phyloP scores from a whole-genome alignment of 306 rosid genomes.

The Glycyrrhiza uralensis region DNA sequence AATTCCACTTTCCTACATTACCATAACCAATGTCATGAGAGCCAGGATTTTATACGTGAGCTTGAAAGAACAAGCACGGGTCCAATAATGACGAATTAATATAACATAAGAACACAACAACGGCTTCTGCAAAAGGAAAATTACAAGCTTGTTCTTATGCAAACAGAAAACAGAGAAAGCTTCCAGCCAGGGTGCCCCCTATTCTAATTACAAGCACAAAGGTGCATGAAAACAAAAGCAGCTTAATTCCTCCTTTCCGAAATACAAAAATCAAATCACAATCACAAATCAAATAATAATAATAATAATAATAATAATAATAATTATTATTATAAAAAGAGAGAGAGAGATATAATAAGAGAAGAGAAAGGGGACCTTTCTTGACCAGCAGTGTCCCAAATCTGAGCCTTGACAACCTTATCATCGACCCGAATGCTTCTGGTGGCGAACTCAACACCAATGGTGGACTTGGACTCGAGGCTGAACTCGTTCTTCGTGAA shows the following conservation, averaged over 20 bases:
- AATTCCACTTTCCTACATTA: no score
- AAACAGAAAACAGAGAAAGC: no score
- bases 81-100: background rate
- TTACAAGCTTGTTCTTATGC: no score
- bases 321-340: background rate
- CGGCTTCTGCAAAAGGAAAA: no score
- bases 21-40: no score
- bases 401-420: constrained; percentile 88
- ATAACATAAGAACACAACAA: background rate
- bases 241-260: background rate
- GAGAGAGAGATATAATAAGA: background rate
- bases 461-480: constrained; percentile 83
- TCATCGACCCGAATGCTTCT: constrained; percentile 79
- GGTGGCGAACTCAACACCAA: constrained; percentile 88
- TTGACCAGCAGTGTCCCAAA: constrained; percentile 96
- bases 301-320: background rate
- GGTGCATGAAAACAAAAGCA: no score
- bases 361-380: constrained; percentile 55
- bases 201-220: no score
- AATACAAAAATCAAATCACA: background rate
- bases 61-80: background rate
- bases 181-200: no score
- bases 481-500: constrained; percentile 77
- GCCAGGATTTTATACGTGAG: no score
- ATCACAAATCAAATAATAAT: background rate